Evolutionary conservation across 2,329 filamentous ascomycete genomes (phyloP).

Genomic region (Xylariales sp.): DNA sequence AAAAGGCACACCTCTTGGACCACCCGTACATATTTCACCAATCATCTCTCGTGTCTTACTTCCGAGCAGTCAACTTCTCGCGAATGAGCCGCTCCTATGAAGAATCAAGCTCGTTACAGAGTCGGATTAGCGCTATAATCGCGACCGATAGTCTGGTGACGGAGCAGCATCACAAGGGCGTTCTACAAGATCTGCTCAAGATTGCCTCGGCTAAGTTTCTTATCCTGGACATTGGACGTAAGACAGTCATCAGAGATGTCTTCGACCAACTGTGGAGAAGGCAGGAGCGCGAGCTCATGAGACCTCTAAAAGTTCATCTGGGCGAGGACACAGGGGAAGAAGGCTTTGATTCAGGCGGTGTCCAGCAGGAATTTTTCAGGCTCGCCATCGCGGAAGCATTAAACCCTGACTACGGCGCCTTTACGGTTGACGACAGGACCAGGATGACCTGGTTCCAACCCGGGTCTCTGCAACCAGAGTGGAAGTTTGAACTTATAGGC

Average conservation of each 20-base stretch:
- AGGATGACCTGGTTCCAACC: conserved; percentile 86
- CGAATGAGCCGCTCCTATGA: conserved; percentile 80
- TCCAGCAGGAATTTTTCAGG: conserved; percentile 95
- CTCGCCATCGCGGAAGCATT: conserved; percentile 76
- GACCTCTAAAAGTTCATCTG: conserved; percentile 83
- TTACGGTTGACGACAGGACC: conserved; percentile 71
- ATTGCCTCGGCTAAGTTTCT: conserved; percentile 67
- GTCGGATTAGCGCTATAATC: conserved; percentile 52
- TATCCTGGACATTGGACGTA: conserved; percentile 62
- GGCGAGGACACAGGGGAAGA: conserved; percentile 80
- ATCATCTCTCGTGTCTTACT: conserved; percentile 71
- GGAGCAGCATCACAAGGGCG: conserved; percentile 53
- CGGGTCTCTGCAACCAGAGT: conserved; percentile 72
- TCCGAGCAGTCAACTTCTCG: conserved; percentile 82
- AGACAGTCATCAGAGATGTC: conserved; percentile 65
- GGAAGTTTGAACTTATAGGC: conserved; percentile 88
- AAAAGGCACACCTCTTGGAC: conserved; percentile 69
- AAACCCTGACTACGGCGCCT: conserved; percentile 72
- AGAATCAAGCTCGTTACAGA: conserved; percentile 55
- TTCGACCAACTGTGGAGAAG: conserved; percentile 88
- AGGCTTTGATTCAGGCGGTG: conserved; percentile 88
- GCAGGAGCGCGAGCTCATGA: conserved; percentile 73
- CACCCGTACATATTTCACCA: conserved; percentile 76
- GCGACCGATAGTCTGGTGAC: conserved; percentile 50
- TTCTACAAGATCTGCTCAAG: conserved; percentile 58